Base-by-base conservation (phyloP, 257 asterid species). In the Solanum paucissectum region DNA sequence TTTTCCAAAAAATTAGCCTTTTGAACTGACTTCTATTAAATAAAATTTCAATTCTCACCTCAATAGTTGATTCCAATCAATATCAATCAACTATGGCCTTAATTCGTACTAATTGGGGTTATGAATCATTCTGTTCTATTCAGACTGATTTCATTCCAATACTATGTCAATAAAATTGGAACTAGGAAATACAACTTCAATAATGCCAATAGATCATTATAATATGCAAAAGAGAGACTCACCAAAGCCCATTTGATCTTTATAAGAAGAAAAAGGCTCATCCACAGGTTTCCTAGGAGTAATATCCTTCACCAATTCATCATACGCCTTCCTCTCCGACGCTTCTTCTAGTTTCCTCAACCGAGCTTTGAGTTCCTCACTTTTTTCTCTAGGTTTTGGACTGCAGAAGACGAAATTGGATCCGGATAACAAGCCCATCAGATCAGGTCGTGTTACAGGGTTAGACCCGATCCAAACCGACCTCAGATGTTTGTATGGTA, bases 211-310 rank as follows among this genome's bases (percentile, higher is more conserved):
- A 21, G 29, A 34, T 34, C 40, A 71, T 32, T 69, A 69, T 4
- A 7, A 42, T 69, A 32, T 69, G n/a, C 40, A 49, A 33, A 44
- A 58, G 29, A 36, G 84, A 33, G 23, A 40, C 81, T 89, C 83
- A 97, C 99, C 99, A 71, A 97, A 95, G 82, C 99, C 99, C 37
- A 97, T 58, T 89, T 97, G 99, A 93, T 97, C 98, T 91, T 97
- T 95, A 94, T 95, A 97, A 84, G 99, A 90, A 86, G 99, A 97
- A 87, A 97, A 97, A 66, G 99, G 99, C 87, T 97, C 99, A 60
- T 90, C 94, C 38, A 89, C 95, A 27, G 86, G 44, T 89, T 91
- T 95, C 90, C 7, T 93, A 5, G 98, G 99, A 32, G 99, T 92
- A 88, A 97, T 93, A 87, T 95, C 99, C 93, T 95, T 94, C 88